Evolutionary conservation across 164 flowering plant genomes (phyloP), one percentile per base, ranked within the genome.

Genomic region (Dillenia turbinata): DNA sequence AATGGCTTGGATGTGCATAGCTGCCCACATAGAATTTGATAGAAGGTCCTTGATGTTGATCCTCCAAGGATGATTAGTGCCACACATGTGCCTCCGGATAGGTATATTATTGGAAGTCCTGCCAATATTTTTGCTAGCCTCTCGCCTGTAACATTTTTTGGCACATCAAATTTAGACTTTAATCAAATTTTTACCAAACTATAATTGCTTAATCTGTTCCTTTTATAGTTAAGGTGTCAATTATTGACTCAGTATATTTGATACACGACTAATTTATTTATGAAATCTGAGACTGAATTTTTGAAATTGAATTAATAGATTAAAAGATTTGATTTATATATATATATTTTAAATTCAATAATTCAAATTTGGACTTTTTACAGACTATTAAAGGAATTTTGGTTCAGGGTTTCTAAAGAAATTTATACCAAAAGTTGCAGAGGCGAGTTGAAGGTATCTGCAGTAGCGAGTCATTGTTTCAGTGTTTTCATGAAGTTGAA

Each of bases 61-160:
- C 93, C 93, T n/a, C 87, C 95, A 50, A 81, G 72, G 61, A 85
- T 75, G 62, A 85, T 70, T 49, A 86, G 66, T 8, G 82, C 72
- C 24, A 73, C 74, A 60, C 95, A 92, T 16, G 88, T 86, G 0
- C 94, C 98, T 0, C 68, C 90, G 0, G 96, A 87, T 61, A 89
- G 81, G 67, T 87, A 80, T 80, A 79, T 62, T 10, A 83, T 73
- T 0, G 98, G 95, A 17, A 84, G 75, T 0, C 71, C 15, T 8
- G 76, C 81, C 12, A 87, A 66, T 59, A 74, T 26, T 17, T 77
- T 78, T 43, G 81, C 71, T 17, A 77, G 59, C 69, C 65, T 89
- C 17, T 77, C 78, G 47, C 95, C 97, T 88, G 78, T n/a, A 15
- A 56, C 17, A 12, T 17, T 17, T 1, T 19, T 19, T 19, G 22